phyloP scores from a whole-genome alignment of 1,284 basidiomycete genomes.

The Tilletia walkeri region DNA sequence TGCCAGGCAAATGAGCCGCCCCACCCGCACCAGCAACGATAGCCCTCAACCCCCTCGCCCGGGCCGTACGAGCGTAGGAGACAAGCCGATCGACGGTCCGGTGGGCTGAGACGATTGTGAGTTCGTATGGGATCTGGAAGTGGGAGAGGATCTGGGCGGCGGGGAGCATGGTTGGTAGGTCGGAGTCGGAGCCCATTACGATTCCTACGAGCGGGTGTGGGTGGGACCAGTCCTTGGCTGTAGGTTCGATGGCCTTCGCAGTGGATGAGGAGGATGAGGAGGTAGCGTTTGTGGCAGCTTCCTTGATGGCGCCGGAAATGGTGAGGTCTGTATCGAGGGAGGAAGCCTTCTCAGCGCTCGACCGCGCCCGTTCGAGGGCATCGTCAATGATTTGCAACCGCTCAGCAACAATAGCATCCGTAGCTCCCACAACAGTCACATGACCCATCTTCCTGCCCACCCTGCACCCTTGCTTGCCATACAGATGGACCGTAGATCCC shows the following conservation, averaged over 20 bases:
- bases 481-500: slow-evolving; percentile 82
- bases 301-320: slow-evolving; percentile 29
- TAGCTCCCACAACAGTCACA: slow-evolving; percentile 81
- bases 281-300: not conserved
- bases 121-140: slow-evolving; percentile 83
- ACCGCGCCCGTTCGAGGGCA: slow-evolving; percentile 45
- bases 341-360: slow-evolving; percentile 34
- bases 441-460: slow-evolving; percentile 98
- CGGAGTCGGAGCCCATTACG: slow-evolving; percentile 99
- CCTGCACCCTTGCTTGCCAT: slow-evolving; percentile 86
- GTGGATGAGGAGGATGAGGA: slow-evolving; percentile 58
- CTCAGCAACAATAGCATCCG: slow-evolving; percentile 71
- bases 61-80: slow-evolving; percentile 76
- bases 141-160: slow-evolving; percentile 79
- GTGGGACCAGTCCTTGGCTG: slow-evolving; percentile 59
- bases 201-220: slow-evolving; percentile 80
- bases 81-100: slow-evolving; percentile 86
- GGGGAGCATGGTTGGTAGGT: slow-evolving; percentile 86
- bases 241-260: slow-evolving; percentile 57
- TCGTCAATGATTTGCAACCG: slow-evolving; percentile 55
- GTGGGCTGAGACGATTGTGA: slow-evolving; percentile 94
- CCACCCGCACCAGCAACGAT: slow-evolving; percentile 96
- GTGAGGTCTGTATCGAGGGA: slow-evolving; percentile 35
- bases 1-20: slow-evolving; percentile 94
- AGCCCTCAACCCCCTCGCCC: slow-evolving; percentile 69